Evolutionary conservation across 768 basidiomycete species (phyloP).

Genomic region (Boletus rex-veris): DNA sequence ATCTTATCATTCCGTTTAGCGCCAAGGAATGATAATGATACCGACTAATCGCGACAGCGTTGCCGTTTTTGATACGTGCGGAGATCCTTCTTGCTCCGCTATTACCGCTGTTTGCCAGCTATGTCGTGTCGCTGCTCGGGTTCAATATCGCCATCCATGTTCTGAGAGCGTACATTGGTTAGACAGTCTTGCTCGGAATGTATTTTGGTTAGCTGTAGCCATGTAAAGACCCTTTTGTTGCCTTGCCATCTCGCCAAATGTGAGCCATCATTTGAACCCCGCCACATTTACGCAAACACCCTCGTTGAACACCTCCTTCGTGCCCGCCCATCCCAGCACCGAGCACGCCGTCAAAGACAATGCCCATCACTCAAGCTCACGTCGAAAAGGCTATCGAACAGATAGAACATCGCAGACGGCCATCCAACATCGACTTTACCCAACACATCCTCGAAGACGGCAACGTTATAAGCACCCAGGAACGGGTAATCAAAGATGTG

Average conservation of each 20-base stretch:
- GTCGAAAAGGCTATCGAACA: constrained; percentile 36
- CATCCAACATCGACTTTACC: constrained; percentile 81
- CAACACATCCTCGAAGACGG: constrained; percentile 94
- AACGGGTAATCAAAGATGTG: constrained; percentile 95
- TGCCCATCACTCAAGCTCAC: constrained; percentile 35
- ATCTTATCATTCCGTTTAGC: constrained; percentile 1
- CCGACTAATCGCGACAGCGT: constrained; percentile 42
- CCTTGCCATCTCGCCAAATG: neutral
- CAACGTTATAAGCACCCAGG: constrained; percentile 84
- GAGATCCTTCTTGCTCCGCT: constrained; percentile 90
- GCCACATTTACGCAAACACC: constrained; percentile 18
- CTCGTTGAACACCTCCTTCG: neutral
- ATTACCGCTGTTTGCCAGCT: constrained; percentile 81
- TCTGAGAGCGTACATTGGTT: constrained; percentile 77
- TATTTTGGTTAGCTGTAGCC: constrained; percentile 3
- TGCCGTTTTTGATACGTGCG: constrained; percentile 91
- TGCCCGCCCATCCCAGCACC: neutral
- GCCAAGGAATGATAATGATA: neutral
- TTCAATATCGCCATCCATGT: constrained; percentile 87
- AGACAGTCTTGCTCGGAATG: neutral
- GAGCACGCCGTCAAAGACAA: constrained; percentile 16
- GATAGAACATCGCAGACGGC: constrained; percentile 41
- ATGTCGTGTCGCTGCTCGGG: constrained; percentile 81
- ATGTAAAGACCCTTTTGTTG: constrained; percentile 5
- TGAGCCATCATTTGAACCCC: constrained; percentile 27